phyloP scores from a whole-genome alignment of 108 stramenopile species.

The Aureococcus anophagefferens region DNA sequence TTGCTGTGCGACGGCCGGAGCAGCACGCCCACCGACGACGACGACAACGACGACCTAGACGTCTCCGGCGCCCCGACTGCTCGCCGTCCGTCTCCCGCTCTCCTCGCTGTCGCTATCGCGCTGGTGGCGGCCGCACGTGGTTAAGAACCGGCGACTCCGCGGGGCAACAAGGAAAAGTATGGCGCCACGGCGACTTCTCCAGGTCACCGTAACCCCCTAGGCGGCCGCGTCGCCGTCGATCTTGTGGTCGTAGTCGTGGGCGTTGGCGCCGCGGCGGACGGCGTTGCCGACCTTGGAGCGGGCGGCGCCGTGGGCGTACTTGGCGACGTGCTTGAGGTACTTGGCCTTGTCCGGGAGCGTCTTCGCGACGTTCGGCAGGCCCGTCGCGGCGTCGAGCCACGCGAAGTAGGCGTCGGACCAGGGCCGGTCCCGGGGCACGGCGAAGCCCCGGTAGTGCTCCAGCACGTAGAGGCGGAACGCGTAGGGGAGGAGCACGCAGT shows the following conservation, averaged over 20 bases:
- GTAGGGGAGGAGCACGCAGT: constrained; percentile 65
- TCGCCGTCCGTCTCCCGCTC: too few species aligned
- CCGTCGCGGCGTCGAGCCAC: constrained; percentile 60
- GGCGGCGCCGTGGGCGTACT: constrained; percentile 69
- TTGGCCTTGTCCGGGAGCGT: constrained; percentile 69
- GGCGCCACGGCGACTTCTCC: too few species aligned
- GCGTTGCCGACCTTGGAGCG: constrained; percentile 73
- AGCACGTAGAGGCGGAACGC: constrained; percentile 66
- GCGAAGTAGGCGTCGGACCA: constrained; percentile 51
- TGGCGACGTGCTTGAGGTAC: constrained; percentile 68
- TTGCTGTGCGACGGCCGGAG: too few species aligned
- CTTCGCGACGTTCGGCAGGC: constrained; percentile 47
- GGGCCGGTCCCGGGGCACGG: constrained; percentile 36
- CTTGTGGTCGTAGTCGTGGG: constrained; percentile 71
- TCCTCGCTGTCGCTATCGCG: too few species aligned
- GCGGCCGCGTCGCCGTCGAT: constrained; percentile 41
- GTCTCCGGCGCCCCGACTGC: too few species aligned
- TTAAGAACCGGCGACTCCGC: too few species aligned
- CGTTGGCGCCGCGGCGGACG: constrained; percentile 64
- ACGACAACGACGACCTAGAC: too few species aligned
- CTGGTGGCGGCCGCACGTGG: too few species aligned
- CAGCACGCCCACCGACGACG: too few species aligned
- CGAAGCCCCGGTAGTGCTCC: constrained; percentile 67
- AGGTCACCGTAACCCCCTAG: too few species aligned
- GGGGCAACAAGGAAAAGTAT: too few species aligned